These are phyloP conservation scores for Lactifluus hygrophoroides DNA, from an alignment of 768 basidiomycete species.

Conservation along the genomic window DNA sequence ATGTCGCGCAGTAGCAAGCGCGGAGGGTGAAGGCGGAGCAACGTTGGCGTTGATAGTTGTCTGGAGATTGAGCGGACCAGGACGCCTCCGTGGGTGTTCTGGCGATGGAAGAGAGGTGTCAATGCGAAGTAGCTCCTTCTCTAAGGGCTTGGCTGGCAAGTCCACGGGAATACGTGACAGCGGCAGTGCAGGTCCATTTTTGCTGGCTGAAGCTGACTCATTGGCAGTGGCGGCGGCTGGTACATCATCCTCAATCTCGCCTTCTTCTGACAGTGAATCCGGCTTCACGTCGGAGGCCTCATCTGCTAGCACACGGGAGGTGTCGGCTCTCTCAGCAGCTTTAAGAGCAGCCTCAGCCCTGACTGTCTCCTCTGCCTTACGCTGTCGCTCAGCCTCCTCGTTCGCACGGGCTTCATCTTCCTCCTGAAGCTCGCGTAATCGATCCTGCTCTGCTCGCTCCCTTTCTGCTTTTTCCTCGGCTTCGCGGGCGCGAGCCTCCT, in stretches of 20 bases:
- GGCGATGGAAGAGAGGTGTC: slow-evolving; percentile 44
- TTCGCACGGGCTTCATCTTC: slow-evolving; percentile 22
- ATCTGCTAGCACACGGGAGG: slow-evolving; percentile 29
- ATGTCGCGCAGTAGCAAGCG: slow-evolving; percentile 71
- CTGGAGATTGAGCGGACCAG: slow-evolving; percentile 66
- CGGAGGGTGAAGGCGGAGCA: slow-evolving; percentile 46
- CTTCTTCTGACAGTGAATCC: slow-evolving; percentile 37
- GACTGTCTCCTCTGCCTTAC: slow-evolving; percentile 32
- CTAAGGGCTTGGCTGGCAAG: slow-evolving; percentile 34
- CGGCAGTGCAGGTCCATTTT: slow-evolving; percentile 15
- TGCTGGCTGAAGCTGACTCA: background rate
- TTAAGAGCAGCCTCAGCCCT: slow-evolving; percentile 27
- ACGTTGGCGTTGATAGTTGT: slow-evolving; percentile 37
- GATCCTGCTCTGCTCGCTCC: slow-evolving; percentile 33
- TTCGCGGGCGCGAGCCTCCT: slow-evolving; percentile 24
- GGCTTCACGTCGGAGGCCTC: slow-evolving; percentile 27
- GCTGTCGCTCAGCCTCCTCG: slow-evolving; percentile 26
- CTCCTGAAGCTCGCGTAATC: slow-evolving; percentile 22
- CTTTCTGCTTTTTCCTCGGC: slow-evolving; percentile 37
- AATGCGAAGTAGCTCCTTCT: slow-evolving; percentile 55
- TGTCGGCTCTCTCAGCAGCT: slow-evolving; percentile 31
- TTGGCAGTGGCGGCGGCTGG: slow-evolving; percentile 19
- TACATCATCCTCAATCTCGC: slow-evolving; percentile 38
- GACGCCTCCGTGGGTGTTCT: slow-evolving; percentile 44
- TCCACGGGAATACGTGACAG: slow-evolving; percentile 37